phyloP scores from a whole-genome alignment of 1,284 basidiomycete species.

The Xanthoconium separans region DNA sequence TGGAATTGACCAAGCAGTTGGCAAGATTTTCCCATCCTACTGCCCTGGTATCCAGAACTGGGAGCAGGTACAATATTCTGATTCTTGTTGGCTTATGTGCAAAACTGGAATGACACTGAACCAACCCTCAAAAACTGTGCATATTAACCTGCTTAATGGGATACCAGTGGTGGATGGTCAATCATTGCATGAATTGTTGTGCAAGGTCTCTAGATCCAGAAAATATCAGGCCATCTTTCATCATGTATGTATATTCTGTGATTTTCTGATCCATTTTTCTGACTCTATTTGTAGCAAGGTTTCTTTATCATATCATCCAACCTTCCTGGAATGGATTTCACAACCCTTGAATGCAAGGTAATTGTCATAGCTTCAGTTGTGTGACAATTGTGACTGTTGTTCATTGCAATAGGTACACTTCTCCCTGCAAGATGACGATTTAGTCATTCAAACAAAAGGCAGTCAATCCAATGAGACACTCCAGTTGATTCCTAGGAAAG shows the following conservation, averaged over 20 bases:
- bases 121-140: neutral
- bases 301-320: slow-evolving; percentile 37
- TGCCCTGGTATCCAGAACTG: neutral
- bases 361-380: fast-evolving
- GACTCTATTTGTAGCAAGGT: slow-evolving; percentile 26
- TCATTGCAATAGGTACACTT: slow-evolving; percentile 33
- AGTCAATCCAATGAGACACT: neutral
- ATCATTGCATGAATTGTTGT: slow-evolving; percentile 31
- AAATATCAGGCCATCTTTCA: slow-evolving; percentile 33
- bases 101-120: neutral
- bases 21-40: neutral
- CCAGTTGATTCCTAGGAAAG: neutral
- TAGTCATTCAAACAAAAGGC: slow-evolving; percentile 32
- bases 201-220: slow-evolving; percentile 26
- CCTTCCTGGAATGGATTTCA: slow-evolving; percentile 37
- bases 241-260: slow-evolving; percentile 16
- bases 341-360: slow-evolving; percentile 27
- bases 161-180: slow-evolving; percentile 30
- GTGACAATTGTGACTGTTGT: neutral
- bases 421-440: slow-evolving; percentile 15
- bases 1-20: neutral
- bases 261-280: neutral
- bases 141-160: slow-evolving; percentile 6
- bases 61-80: neutral
- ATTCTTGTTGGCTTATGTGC: neutral